Percentiles rank a stretch among this genome's conserved stretches.
Conservation (phyloP, 352 stramenopile species). For the Blastocystis sp. region DNA sequence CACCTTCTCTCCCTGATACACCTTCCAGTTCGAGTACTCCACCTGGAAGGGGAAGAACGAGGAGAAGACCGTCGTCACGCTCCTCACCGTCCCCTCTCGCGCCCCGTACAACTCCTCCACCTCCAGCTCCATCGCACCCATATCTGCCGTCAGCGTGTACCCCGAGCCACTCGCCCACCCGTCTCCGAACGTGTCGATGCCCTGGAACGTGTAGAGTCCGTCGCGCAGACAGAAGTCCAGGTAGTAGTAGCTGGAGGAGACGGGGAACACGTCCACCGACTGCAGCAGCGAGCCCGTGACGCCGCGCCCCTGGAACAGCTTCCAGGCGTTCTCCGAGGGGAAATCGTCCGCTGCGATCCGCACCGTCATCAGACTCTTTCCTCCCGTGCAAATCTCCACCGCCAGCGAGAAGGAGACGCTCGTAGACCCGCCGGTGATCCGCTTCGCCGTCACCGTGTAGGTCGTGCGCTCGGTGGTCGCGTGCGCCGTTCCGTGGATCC, state of each 20-base stretch:
- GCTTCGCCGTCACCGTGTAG: background rate
- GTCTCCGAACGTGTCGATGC: background rate
- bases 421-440: background rate
- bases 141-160: background rate
- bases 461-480: background rate
- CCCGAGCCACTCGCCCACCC: background rate
- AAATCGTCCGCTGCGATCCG: background rate
- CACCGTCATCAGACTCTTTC: background rate
- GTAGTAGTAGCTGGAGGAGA: background rate
- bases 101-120: background rate
- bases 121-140: background rate
- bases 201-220: background rate
- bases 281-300: background rate
- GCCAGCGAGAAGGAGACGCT: background rate
- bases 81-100: background rate
- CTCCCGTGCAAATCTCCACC: background rate
- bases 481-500: background rate
- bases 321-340: background rate
- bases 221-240: background rate
- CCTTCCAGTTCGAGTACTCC: background rate
- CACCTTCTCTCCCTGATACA: background rate
- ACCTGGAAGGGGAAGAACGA: background rate
- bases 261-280: background rate
- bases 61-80: background rate
- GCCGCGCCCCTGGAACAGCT: constrained; percentile 2